Percentiles rank a stretch among this genome's conserved stretches.
Evolutionary conservation across 2,329 filamentous ascomycete genomes (phyloP).

Genomic region (Pyrenochaeta sp.): DNA sequence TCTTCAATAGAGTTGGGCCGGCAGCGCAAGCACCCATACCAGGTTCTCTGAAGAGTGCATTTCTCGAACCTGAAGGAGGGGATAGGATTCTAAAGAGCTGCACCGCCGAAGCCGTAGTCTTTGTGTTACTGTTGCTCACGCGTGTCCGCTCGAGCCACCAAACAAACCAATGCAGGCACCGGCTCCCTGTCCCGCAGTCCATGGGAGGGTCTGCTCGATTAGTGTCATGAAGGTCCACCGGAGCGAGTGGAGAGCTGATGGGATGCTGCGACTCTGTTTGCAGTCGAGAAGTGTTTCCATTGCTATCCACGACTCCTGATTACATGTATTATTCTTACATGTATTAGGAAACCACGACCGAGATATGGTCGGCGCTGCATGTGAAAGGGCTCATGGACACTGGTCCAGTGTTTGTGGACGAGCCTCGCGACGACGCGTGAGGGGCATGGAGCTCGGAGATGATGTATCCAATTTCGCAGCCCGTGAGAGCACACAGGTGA

Average conservation of each 20-base stretch:
- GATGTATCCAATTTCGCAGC: neutral
- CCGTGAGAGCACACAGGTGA: neutral
- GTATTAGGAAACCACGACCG: neutral
- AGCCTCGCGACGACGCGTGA: neutral
- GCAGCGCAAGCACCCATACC: conserved; percentile 45
- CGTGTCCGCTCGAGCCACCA: conserved; percentile 24
- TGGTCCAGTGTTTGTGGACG: neutral
- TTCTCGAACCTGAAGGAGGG: conserved; percentile 23
- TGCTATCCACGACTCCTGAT: neutral
- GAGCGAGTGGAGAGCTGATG: neutral
- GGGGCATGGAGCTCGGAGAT: conserved; percentile 1
- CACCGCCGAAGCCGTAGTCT: conserved; percentile 23
- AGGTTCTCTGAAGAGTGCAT: conserved; percentile 39
- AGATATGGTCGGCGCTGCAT: neutral
- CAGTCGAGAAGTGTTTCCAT: neutral
- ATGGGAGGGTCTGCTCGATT: conserved; percentile 30
- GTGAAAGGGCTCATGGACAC: neutral
- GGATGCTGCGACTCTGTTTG: neutral
- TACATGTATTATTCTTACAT: neutral
- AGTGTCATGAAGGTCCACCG: conserved; percentile 7
- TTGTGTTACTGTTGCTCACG: conserved; percentile 25
- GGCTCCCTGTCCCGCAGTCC: conserved; percentile 16
- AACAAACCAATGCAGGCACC: conserved; percentile 19
- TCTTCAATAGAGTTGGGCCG: conserved; percentile 38
- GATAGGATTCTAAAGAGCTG: conserved; percentile 11